phyloP scores from a whole-genome alignment of 805 yeast species.

The Candida ipomoeae region DNA sequence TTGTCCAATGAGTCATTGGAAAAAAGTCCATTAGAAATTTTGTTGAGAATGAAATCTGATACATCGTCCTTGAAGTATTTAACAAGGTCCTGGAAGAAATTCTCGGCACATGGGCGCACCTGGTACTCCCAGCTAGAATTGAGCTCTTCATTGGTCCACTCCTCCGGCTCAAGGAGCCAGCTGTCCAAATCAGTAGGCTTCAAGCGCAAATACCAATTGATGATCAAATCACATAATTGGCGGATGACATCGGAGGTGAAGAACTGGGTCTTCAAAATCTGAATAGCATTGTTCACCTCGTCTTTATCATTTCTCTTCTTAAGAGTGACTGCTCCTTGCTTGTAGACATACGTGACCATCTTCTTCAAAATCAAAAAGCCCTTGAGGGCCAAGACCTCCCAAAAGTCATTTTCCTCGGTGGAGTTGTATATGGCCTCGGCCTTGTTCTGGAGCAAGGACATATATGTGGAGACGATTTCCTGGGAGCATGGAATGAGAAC shows the following conservation, averaged over 20 bases:
- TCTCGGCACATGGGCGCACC: slow-evolving; percentile 82
- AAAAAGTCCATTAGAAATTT: slow-evolving; percentile 45
- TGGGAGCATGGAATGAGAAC: slow-evolving; percentile 61
- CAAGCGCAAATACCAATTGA: slow-evolving; percentile 69
- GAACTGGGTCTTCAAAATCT: slow-evolving; percentile 47
- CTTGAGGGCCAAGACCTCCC: slow-evolving; percentile 72
- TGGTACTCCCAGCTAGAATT: slow-evolving; percentile 78
- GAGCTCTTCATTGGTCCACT: slow-evolving; percentile 82
- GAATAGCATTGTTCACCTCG: slow-evolving; percentile 58
- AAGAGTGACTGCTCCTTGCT: slow-evolving; percentile 63
- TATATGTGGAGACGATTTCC: slow-evolving; percentile 56
- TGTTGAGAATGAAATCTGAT: slow-evolving; percentile 52
- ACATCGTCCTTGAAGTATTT: slow-evolving; percentile 55
- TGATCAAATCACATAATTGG: slow-evolving; percentile 60
- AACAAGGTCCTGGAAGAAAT: slow-evolving; percentile 72
- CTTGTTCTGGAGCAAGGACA: slow-evolving; percentile 57
- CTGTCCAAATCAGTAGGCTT: slow-evolving; percentile 72
- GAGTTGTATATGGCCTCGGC: slow-evolving; percentile 63
- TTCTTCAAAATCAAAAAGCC: slow-evolving; percentile 61
- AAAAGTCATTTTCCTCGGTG: slow-evolving; percentile 55
- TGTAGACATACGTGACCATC: slow-evolving; percentile 56
- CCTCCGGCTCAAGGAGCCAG: slow-evolving; percentile 88
- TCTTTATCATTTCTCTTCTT: slow-evolving; percentile 61
- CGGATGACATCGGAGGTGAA: slow-evolving; percentile 55
- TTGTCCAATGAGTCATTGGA: slow-evolving; percentile 37